Evolutionary conservation across 2,329 filamentous ascomycete genomes (phyloP), one percentile per base, ranked within the genome.

Genomic region (Mollisia scopiformis): DNA sequence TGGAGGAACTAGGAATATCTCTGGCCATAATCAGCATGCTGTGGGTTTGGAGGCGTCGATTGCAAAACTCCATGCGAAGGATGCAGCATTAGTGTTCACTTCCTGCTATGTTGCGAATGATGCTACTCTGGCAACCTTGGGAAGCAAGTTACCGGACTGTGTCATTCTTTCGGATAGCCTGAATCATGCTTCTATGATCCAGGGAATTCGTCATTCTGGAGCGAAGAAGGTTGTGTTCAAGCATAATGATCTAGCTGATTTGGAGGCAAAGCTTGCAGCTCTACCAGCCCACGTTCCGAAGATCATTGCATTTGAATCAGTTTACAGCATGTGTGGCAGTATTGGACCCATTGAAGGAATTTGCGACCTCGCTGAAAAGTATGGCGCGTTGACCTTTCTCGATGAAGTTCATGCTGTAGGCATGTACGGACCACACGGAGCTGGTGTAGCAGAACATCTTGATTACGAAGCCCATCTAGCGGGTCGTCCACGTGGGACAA

Each of bases 71-170:
- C 95, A 99, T 75, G 88, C 92, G 52, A 95, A 98, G 77, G 94
- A 98, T 71, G 86, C 90, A 7, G 93, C 95, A 1, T 80, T 99
- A 61, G 95, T 98, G 56, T 99, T 99, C 76, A 94, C 92, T 65
- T 98, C 94, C 14, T 99, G 95, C 84, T 99, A 96, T 73, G 95
- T 99, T 56, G 95, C 95, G 66, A 99, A 99, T 74, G 95, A 99
- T 78, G 93, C 95, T 16, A 98, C 95, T 1, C 84, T 99, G 62
- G 94, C 95, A 3, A 99, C 95, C 0, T 82, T 99, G n/a, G 95
- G 95, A 52, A 97, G 92, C 78, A 97, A 97, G 78, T 82, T 99
- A 76, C 94, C 95, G 30, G 90, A 96, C 72, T 99, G 95, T 73
- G 95, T 99, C 47, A 97, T 98, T 71, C 81, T 99, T n/a, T 97